These are phyloP conservation scores for Cymbidium sinense DNA, from an alignment of 106 monocot genomes.

Conservation along the genomic window DNA sequence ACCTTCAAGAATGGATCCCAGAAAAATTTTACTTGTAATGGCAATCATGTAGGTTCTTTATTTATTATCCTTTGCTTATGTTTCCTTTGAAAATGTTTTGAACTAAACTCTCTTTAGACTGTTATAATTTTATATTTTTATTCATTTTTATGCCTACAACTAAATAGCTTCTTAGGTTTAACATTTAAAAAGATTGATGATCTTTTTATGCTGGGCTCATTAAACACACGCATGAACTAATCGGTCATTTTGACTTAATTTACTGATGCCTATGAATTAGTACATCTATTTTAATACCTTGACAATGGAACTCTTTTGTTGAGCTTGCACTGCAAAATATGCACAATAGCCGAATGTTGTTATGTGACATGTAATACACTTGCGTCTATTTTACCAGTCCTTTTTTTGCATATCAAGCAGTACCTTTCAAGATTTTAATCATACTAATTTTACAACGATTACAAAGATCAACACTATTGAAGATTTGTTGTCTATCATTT, in stretches of 20 bases:
- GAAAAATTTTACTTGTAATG: conserved; percentile 73
- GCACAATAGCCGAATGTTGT: neutral
- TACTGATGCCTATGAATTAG: neutral
- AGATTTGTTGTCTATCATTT: neutral
- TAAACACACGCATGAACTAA: neutral
- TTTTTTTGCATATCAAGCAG: neutral
- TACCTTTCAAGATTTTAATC: neutral
- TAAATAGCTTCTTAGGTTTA: neutral
- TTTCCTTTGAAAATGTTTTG: neutral
- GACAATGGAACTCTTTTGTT: neutral
- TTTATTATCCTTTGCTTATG: neutral
- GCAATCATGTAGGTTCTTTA: conserved; percentile 48
- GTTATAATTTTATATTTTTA: neutral
- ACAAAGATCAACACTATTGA: neutral
- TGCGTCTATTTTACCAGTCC: neutral
- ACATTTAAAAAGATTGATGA: neutral
- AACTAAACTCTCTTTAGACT: neutral
- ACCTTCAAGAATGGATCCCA: conserved; percentile 84
- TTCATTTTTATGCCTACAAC: neutral
- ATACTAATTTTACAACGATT: neutral
- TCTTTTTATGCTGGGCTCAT: neutral
- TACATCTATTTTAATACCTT: neutral
- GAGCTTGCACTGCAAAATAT: neutral
- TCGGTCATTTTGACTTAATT: neutral
- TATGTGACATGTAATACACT: neutral